These are phyloP conservation scores for Neurospora sp. DNA, from an alignment of 495 filamentous ascomycete species.

Conservation along the genomic window DNA sequence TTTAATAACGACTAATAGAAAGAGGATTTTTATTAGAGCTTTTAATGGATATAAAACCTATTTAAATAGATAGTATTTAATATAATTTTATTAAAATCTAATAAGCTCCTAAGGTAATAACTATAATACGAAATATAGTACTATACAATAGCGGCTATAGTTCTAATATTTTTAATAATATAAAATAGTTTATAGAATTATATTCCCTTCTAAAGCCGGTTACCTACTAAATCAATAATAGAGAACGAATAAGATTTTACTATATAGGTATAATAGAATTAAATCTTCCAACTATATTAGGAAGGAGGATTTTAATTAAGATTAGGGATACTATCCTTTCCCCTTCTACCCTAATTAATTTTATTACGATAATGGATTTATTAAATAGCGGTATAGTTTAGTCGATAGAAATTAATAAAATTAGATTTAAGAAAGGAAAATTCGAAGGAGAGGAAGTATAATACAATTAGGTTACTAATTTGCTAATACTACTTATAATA, in stretches of 20 bases:
- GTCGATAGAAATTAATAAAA: too few relatives aligned
- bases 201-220: neutral
- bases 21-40: neutral
- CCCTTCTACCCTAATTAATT: too few relatives aligned
- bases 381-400: too few relatives aligned
- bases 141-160: neutral
- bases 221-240: neutral
- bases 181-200: neutral
- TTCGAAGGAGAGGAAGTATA: too few relatives aligned
- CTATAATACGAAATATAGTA: neutral
- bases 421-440: too few relatives aligned
- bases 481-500: too few relatives aligned
- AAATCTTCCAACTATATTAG: neutral
- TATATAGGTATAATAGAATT: neutral
- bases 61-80: neutral
- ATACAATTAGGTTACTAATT: too few relatives aligned
- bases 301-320: too few relatives aligned
- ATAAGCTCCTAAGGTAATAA: neutral
- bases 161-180: neutral
- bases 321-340: too few relatives aligned
- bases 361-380: too few relatives aligned
- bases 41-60: neutral
- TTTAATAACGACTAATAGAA: neutral
- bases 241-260: neutral
- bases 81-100: neutral